Percentiles rank a stretch among this genome's conserved stretches.
phyloP scores from a whole-genome alignment of 257 asterid genomes.

The Perilla frutescens region DNA sequence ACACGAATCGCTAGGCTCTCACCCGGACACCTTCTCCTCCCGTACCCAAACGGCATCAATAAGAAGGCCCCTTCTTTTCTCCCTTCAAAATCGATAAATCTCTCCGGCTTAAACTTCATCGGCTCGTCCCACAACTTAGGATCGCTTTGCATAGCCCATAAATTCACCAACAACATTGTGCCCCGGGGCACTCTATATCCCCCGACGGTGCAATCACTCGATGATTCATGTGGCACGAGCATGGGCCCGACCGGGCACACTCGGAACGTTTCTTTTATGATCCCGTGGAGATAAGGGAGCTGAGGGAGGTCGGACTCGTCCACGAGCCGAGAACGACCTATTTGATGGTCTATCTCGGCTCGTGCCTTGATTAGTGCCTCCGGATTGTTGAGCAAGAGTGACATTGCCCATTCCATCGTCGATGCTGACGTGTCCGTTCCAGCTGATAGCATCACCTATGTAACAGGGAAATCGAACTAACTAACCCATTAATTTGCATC shows the following conservation, averaged over 20 bases:
- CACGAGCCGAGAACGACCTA: slow-evolving; percentile 49
- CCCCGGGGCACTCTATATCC: slow-evolving; percentile 57
- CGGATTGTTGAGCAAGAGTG: slow-evolving; percentile 64
- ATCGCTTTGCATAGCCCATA: slow-evolving; percentile 71
- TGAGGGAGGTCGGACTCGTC: slow-evolving; percentile 57
- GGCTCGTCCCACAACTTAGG: slow-evolving; percentile 67
- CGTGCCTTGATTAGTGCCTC: slow-evolving; percentile 50
- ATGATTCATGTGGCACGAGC: slow-evolving; percentile 67
- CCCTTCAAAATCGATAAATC: slow-evolving; percentile 44
- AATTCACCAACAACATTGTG: slow-evolving; percentile 60
- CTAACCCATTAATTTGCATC: background rate
- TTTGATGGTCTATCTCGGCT: slow-evolving; percentile 48
- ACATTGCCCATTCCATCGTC: slow-evolving; percentile 72
- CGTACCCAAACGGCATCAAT: slow-evolving; percentile 63
- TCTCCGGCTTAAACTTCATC: slow-evolving; percentile 57
- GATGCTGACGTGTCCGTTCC: slow-evolving; percentile 64
- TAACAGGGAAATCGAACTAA: background rate
- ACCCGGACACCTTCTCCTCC: slow-evolving; percentile 80
- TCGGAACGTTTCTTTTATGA: slow-evolving; percentile 66
- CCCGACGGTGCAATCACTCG: slow-evolving; percentile 58
- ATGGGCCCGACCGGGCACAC: slow-evolving; percentile 63
- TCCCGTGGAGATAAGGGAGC: slow-evolving; percentile 56
- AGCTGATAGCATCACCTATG: slow-evolving; percentile 55
- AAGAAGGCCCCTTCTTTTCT: slow-evolving; percentile 37
- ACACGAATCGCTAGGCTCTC: slow-evolving; percentile 60